Evolutionary conservation across 2,329 filamentous ascomycete species (phyloP).

Genomic region (Botrytis deweyae): DNA sequence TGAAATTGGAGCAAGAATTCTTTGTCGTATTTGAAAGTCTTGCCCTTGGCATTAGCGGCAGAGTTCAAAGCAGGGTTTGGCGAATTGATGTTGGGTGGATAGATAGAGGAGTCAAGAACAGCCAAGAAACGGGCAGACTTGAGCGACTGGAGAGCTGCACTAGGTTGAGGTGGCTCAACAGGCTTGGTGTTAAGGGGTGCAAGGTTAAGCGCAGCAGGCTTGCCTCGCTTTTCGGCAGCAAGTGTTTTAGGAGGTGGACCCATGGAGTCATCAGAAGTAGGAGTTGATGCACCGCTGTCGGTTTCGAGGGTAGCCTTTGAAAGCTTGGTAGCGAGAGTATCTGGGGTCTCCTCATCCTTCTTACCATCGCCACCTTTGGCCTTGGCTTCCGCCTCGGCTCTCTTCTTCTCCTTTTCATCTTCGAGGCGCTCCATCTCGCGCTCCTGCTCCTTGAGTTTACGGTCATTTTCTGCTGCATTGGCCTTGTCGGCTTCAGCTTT

Average conservation of each 20-base stretch:
- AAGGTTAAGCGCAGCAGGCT: constrained; percentile 87
- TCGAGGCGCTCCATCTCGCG: constrained; percentile 71
- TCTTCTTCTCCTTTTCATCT: constrained; percentile 64
- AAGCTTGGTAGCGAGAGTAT: constrained; percentile 46
- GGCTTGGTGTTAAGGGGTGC: constrained; percentile 77
- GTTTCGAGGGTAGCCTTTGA: constrained; percentile 50
- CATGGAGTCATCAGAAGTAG: constrained; percentile 47
- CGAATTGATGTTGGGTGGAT: constrained; percentile 79
- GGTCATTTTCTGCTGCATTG: constrained; percentile 57
- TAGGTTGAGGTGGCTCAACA: constrained; percentile 88
- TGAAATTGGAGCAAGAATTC: constrained; percentile 96
- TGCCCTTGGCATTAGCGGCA: constrained; percentile 74
- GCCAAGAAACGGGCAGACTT: constrained; percentile 88
- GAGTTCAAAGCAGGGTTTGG: constrained; percentile 90
- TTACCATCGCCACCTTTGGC: constrained; percentile 27
- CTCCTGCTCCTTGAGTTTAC: constrained; percentile 70
- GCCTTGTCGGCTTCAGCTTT: constrained; percentile 48
- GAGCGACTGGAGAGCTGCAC: constrained; percentile 87
- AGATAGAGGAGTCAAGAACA: constrained; percentile 74
- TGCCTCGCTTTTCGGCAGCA: constrained; percentile 63
- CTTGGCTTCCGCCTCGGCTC: constrained; percentile 49
- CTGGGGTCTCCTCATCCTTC: constrained; percentile 38
- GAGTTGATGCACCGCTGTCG: constrained; percentile 45
- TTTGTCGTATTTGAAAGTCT: constrained; percentile 90
- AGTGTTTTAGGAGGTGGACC: constrained; percentile 53